Percentiles rank a stretch among this genome's conserved stretches.
These are phyloP conservation scores for Beauveria medogensis DNA, from an alignment of 2,329 filamentous ascomycete species.

Conservation along the genomic window DNA sequence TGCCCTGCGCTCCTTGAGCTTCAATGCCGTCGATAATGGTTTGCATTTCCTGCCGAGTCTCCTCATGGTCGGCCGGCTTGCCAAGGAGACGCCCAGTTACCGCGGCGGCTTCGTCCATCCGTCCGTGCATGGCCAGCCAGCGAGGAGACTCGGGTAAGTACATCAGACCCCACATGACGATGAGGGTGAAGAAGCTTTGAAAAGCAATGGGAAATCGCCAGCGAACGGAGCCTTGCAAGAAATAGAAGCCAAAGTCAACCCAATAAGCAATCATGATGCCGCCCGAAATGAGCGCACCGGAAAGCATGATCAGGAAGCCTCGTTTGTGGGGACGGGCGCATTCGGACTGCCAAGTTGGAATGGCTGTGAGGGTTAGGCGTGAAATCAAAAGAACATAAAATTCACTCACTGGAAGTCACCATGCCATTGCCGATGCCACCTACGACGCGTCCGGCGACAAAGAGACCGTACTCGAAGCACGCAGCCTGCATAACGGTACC, in stretches of 20 bases:
- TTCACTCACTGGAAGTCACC: conserved; percentile 19
- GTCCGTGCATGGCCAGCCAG: conserved; percentile 36
- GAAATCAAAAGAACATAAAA: neutral
- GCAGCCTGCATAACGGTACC: conserved; percentile 21
- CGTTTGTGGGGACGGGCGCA: conserved; percentile 21
- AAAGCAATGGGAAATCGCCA: conserved; percentile 27
- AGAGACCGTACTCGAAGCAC: conserved; percentile 19
- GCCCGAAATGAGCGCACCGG: conserved; percentile 21
- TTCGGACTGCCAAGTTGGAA: conserved; percentile 23
- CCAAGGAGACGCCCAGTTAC: conserved; percentile 20
- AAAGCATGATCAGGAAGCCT: conserved; percentile 21
- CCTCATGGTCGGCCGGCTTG: conserved; percentile 18
- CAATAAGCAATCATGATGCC: conserved; percentile 26
- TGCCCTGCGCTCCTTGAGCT: conserved; percentile 23
- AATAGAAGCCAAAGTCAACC: conserved; percentile 25
- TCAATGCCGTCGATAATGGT: conserved; percentile 33
- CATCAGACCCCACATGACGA: conserved; percentile 46
- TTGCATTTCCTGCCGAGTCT: conserved; percentile 26
- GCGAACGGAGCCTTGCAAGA: conserved; percentile 21
- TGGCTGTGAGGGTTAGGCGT: conserved; percentile 11
- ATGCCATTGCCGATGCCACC: conserved; percentile 22
- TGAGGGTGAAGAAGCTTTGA: conserved; percentile 22
- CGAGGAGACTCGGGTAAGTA: conserved; percentile 41
- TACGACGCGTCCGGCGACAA: conserved; percentile 19
- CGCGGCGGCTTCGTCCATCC: conserved; percentile 18